Evolutionary conservation across 352 stramenopile genomes (phyloP).

Genomic region (Peronospora farinosa): DNA sequence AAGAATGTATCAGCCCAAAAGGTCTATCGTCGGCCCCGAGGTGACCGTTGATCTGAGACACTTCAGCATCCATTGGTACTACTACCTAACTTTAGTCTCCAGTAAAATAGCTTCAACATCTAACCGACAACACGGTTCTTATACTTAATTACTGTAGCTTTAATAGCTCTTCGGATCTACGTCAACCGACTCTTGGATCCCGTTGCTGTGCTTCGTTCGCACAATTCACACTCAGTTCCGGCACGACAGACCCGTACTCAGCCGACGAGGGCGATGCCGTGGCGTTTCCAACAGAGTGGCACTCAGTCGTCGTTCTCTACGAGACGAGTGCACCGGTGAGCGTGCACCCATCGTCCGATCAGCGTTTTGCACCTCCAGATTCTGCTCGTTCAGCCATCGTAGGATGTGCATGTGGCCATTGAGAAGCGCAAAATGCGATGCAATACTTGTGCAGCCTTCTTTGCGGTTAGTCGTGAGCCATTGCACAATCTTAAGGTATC

Average conservation of each 20-base stretch:
- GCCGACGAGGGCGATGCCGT: slow-evolving; percentile 21
- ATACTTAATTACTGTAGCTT: slow-evolving; percentile 2
- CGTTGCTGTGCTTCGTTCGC: slow-evolving; percentile 5
- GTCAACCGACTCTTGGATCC: slow-evolving; percentile 18
- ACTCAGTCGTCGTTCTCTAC: slow-evolving; percentile 30
- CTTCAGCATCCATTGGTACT: slow-evolving; percentile 6
- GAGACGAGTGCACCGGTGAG: slow-evolving; percentile 16
- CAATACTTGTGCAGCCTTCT: slow-evolving; percentile 69
- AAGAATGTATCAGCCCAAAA: background rate
- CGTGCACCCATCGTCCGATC: background rate
- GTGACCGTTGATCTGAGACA: slow-evolving; percentile 14
- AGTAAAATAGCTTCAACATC: slow-evolving; percentile 4
- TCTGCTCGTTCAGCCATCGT: slow-evolving; percentile 55
- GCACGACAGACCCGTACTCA: slow-evolving; percentile 26
- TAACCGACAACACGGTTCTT: background rate
- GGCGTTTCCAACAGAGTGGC: slow-evolving; percentile 28
- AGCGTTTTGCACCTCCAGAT: slow-evolving; percentile 16
- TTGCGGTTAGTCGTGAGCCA: slow-evolving; percentile 53
- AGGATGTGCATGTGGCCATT: slow-evolving; percentile 64
- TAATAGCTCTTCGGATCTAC: slow-evolving; percentile 9
- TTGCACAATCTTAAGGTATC: slow-evolving; percentile 58
- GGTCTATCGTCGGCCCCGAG: background rate
- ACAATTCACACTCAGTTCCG: slow-evolving; percentile 17
- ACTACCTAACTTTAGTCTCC: slow-evolving; percentile 5
- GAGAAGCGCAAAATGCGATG: slow-evolving; percentile 57